Base-by-base conservation (phyloP, 768 basidiomycete genomes). In the Leccinum arenicola region DNA sequence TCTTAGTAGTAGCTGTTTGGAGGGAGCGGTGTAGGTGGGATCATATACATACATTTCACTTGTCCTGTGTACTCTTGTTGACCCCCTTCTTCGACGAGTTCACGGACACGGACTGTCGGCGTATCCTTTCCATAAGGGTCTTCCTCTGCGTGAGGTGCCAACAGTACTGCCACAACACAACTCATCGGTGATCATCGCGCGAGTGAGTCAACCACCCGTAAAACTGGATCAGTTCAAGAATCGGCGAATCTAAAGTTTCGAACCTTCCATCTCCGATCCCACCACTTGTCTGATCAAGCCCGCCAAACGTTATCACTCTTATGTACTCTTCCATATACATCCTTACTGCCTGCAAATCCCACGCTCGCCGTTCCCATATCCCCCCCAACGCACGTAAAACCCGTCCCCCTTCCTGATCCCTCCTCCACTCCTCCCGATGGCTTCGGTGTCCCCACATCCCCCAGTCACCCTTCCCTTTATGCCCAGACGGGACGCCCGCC, bases 221-320 rank as follows among this genome's bases (percentile, higher is more conserved):
- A n/a, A 43, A 43, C 61, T 64, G 61, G 11, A 64, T 63, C 63
- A 53, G 54, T 58, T 55, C 60, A 17, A 62, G 64, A 58, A 61
- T 67, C 69, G 63, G 67, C 54, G 55, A 72, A 73, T 73, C 71
- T 73, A 74, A 70, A 50, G 66, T 73, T 74, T 70, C 31, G 56
- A 45, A 58, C 56, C 58, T 57, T 61, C 12, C 66, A 72, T 70
- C 73, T 69, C 69, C 71, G 71, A 73, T 72, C 71, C 51, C 50
- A 38, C 49, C 23, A 43, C 61, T 14, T 66, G 64, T 71, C 61
- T 57, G 69, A 68, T 68, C 48, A 52, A 49, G 29, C 61, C 31
- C 27, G 52, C 36, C 63, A 23, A 73, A 71, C 70, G 72, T 73
- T 73, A 73, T 71, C 71, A 70, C 53, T 65, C 53, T 69, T 68